Conservation (phyloP, 192 early-diverging fungal genomes). For the Linnemannia exigua region DNA sequence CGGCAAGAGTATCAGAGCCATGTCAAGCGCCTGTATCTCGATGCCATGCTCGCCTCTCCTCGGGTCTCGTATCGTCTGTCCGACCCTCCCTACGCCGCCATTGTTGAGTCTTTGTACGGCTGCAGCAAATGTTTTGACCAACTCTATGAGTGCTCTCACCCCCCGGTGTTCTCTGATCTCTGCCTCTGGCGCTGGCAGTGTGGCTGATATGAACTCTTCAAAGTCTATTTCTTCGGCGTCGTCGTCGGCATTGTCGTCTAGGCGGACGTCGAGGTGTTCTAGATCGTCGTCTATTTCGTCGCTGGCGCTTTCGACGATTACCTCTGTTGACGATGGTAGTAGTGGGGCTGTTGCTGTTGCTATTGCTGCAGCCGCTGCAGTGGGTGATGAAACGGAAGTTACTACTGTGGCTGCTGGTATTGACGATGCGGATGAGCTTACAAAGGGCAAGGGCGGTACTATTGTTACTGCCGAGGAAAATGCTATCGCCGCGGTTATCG, state of each 20-base stretch:
- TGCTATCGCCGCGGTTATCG: not conserved
- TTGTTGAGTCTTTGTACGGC: conserved; percentile 27
- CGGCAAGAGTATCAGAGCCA: not conserved
- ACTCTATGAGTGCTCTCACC: not conserved
- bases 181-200: not conserved
- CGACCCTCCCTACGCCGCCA: conserved; percentile 17
- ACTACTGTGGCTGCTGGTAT: not conserved
- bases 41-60: conserved; percentile 52
- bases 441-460: not conserved
- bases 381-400: not conserved
- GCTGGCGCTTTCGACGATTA: not conserved
- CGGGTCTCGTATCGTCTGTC: conserved; percentile 22
- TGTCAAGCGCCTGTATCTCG: conserved; percentile 35
- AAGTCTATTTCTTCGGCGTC: not conserved
- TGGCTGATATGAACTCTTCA: not conserved
- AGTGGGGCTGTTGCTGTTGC: not conserved
- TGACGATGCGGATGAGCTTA: not conserved
- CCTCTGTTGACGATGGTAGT: not conserved
- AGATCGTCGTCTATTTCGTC: conserved; percentile 1
- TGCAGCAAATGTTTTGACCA: conserved; percentile 13
- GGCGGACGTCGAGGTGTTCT: not conserved
- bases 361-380: not conserved
- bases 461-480: not conserved
- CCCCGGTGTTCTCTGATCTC: conserved; percentile 6
- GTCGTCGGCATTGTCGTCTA: conserved; percentile 6